Conservation (phyloP, 352 stramenopile genomes). For the Globisporangium okanoganense region DNA sequence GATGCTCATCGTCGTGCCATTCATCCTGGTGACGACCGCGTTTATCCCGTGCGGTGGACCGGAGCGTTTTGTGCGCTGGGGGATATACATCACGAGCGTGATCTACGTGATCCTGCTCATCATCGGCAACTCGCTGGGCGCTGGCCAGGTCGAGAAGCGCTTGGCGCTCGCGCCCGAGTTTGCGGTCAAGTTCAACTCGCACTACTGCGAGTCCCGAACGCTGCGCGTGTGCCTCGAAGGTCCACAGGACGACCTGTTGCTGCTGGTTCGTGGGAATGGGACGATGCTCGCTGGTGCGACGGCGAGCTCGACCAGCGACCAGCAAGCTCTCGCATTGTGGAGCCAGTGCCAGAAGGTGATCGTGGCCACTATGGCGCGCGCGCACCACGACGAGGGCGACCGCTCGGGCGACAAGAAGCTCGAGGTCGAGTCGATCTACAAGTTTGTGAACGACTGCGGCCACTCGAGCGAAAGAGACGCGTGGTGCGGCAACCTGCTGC, state of each 20-base stretch:
- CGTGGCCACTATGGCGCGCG: neutral
- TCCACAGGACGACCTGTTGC: neutral
- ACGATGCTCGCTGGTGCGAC: neutral
- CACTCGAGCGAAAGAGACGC: neutral
- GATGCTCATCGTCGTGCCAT: neutral
- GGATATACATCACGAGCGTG: neutral
- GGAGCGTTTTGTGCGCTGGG: neutral
- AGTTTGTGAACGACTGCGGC: conserved; percentile 1
- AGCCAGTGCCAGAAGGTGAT: neutral
- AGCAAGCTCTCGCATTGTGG: neutral
- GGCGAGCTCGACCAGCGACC: neutral
- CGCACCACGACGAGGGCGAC: neutral
- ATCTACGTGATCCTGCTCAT: conserved; percentile 7
- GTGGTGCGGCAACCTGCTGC: neutral
- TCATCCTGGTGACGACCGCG: neutral
- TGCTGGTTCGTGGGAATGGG: neutral
- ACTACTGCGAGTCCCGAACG: conserved; percentile 8
- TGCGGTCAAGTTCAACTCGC: conserved; percentile 10
- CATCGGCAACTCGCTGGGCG: neutral
- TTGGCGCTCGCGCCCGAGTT: neutral
- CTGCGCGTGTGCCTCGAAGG: conserved; percentile 1
- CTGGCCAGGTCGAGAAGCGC: neutral
- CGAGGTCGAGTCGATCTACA: neutral
- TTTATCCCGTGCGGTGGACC: neutral
- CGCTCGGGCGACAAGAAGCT: neutral